Evolutionary conservation across 257 asterid species (phyloP), one percentile per base, ranked within the genome.

Genomic region (Gynochthodes officinalis): DNA sequence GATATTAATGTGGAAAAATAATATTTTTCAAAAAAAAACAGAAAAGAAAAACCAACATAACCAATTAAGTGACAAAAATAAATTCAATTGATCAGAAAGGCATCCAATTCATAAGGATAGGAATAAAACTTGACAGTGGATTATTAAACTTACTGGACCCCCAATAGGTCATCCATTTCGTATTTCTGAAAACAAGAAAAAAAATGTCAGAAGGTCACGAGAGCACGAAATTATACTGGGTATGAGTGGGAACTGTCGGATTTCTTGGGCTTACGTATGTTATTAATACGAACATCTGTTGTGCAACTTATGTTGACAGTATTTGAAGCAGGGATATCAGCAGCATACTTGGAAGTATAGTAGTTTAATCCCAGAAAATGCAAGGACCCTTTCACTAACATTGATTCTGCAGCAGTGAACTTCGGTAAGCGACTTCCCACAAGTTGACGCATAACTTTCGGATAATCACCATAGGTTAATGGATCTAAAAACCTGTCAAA

Each of bases 341-440:
- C 44, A 40, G 73, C 81, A 55, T 73, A 78, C 37, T 73, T 73
- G 1, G 82, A 43, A 8, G 78, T 78, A 14, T 78, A 73, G 32
- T 78, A 78, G 32, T 78, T 78, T 4, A 78, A 3, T 27, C 82
- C 82, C 11, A 78, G 37, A 50, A 73, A 78, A 33, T 78, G 78
- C 35, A 66, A 23, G 9, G 77, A 78, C 37, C 76, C 73, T 65
- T 78, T 78, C 46, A 74, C 33, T 46, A 73, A 1, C 21, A 4
- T 0, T 13, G 78, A 15, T 61, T 73, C 62, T 37, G 53, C 46
- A 1, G 53, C 23, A 13, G 49, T 73, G 32, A 78, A 73, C 27
- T 57, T 32, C 7, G 78, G 73, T 21, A 73, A 49, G 1, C 75
- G 78, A 0, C 14, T 59, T 44, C 73, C 75, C 7, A 78, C 82